Evolutionary conservation across 768 basidiomycete genomes (phyloP).

Genomic region (Hericium coralloides): DNA sequence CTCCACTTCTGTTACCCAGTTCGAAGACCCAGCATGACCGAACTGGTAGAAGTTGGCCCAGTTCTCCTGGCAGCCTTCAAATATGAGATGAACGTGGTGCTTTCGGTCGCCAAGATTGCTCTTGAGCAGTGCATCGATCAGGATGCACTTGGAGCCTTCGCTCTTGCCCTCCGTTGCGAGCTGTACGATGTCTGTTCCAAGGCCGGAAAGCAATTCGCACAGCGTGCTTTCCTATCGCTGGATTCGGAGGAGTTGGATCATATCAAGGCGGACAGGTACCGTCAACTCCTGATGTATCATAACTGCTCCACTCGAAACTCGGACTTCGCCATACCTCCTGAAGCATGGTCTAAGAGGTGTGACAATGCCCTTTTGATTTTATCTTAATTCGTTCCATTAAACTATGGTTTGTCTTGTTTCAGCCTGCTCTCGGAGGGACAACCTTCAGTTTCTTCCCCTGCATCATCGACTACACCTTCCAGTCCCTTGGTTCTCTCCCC

Average conservation of each 20-base stretch:
- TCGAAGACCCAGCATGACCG: not conserved
- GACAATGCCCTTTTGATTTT: not conserved
- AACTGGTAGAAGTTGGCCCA: not conserved
- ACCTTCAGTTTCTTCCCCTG: too few relatives aligned
- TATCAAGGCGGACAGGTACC: not conserved
- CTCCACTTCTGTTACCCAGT: slow-evolving; percentile 8
- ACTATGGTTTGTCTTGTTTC: not conserved
- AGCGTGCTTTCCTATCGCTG: not conserved
- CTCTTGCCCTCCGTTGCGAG: not conserved
- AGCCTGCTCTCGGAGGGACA: too few relatives aligned
- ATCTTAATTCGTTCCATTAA: not conserved
- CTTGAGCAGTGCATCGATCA: not conserved
- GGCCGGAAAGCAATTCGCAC: not conserved
- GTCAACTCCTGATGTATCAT: not conserved
- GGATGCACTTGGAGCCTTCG: slow-evolving; percentile 8
- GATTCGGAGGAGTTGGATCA: not conserved
- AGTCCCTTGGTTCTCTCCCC: too few relatives aligned
- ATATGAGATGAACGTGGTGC: slow-evolving; percentile 4
- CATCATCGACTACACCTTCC: too few relatives aligned
- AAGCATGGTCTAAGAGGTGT: not conserved
- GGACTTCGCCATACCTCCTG: not conserved
- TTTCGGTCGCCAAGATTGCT: not conserved
- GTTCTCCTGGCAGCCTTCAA: slow-evolving; percentile 7
- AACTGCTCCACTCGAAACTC: not conserved
- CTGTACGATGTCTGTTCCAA: not conserved